Conservation (phyloP, 2,329 filamentous ascomycete genomes). For the Nakataea oryzae region DNA sequence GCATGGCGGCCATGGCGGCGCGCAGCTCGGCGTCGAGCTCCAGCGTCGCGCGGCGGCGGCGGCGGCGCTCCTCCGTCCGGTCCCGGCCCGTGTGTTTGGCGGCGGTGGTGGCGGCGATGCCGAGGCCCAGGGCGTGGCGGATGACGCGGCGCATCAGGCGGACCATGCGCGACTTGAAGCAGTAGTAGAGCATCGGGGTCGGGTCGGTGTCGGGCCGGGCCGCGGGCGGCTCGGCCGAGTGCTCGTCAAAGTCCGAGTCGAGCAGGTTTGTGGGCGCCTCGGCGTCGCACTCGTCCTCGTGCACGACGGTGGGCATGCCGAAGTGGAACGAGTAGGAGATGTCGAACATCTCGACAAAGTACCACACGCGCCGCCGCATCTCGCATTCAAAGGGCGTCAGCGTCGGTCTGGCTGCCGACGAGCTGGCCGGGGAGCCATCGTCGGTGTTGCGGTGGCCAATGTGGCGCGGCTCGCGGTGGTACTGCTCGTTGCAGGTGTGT, state of each 20-base stretch:
- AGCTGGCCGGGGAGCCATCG: constrained; percentile 2
- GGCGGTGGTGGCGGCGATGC: constrained; percentile 1
- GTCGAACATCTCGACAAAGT: constrained; percentile 35
- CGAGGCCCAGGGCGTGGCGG: constrained; percentile 27
- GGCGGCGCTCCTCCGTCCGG: background rate
- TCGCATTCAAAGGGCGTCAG: constrained; percentile 38
- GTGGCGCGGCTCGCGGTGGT: constrained; percentile 35
- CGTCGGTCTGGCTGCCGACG: background rate
- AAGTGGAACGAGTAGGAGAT: constrained; percentile 38
- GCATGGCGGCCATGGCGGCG: constrained; percentile 1
- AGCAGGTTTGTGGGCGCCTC: constrained; percentile 49
- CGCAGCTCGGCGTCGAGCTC: constrained; percentile 7
- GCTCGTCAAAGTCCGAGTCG: constrained; percentile 54
- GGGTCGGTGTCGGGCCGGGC: constrained; percentile 44
- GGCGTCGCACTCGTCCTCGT: constrained; percentile 52
- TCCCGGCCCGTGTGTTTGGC: constrained; percentile 34
- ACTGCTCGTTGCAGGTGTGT: constrained; percentile 10
- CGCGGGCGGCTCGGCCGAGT: constrained; percentile 42
- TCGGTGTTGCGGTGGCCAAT: constrained; percentile 12
- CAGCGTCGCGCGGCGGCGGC: background rate
- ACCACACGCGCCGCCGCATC: constrained; percentile 39
- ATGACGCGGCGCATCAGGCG: constrained; percentile 30
- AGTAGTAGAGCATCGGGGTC: constrained; percentile 44
- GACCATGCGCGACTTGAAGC: constrained; percentile 27
- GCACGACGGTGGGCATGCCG: constrained; percentile 28